Evolutionary conservation across 2,329 filamentous ascomycete genomes (phyloP), one percentile per base, ranked within the genome.

Genomic region (Hypoxylon sp.): DNA sequence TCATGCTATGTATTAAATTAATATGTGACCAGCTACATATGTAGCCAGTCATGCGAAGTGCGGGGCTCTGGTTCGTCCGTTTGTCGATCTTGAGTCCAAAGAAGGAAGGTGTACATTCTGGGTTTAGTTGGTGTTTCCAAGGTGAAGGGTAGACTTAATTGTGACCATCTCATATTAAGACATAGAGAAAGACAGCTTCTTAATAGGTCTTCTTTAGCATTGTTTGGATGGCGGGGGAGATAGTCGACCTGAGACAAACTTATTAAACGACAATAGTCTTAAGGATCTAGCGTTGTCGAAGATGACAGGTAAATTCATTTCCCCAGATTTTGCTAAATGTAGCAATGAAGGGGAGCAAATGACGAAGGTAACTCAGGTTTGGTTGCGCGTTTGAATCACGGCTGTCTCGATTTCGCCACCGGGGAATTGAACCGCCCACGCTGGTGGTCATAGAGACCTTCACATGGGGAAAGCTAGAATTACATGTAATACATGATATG

Each of bases 21-120:
- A 53, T 62, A 54, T 59, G 67, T 63, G 51, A 57, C 67, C 58
- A 22, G 22, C 42, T 29, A 31, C 29, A 31, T 31, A 31, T 31
- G 6, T 31, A 42, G 42, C 37, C 42, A 61, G 48, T 58, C 47
- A 26, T 48, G 37, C 13, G 13, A 52, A 19, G 57, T 67, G 64
- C 61, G 64, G 64, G 51, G 60, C 53, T 61, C 60, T 70, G 67
- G 67, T 67, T 67, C 63, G 67, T 59, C 56, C 22, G 24, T 60
- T 67, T 59, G 64, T 35, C 50, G 65, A 63, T 65, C 61, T 63
- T 63, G 65, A 46, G 46, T 61, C 65, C 62, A 5, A 62, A 70
- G 13, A 33, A 62, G 70, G 70, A 68, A 72, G 64, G 70, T 72
- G 53, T 46, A 58, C 31, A 37, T 65, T 63, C 44, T 42, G 47